phyloP scores from a whole-genome alignment of 352 stramenopile species.

The Blastocystis hominis region DNA sequence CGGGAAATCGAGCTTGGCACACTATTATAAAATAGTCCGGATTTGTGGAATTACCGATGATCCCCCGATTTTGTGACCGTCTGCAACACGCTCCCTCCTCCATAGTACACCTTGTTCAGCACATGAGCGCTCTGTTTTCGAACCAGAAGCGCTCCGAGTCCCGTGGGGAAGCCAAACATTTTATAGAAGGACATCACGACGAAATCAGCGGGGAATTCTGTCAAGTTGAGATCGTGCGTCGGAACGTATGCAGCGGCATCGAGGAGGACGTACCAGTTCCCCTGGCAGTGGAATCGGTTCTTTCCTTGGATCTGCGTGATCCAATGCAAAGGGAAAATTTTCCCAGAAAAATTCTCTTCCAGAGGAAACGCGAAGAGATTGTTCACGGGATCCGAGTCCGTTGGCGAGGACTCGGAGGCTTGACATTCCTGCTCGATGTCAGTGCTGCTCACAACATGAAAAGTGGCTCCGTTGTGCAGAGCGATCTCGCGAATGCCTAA shows the following conservation, averaged over 20 bases:
- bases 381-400: not conserved
- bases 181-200: constrained; percentile 71
- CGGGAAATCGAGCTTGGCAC: not conserved
- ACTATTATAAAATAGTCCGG: not conserved
- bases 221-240: constrained; percentile 64
- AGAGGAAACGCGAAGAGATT: constrained; percentile 52
- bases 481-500: constrained; percentile 57
- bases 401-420: not conserved
- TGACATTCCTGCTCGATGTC: constrained; percentile 24
- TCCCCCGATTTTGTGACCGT: constrained; percentile 64
- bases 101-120: constrained; percentile 59
- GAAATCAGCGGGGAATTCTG: constrained; percentile 67
- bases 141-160: constrained; percentile 67
- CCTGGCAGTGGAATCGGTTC: not conserved
- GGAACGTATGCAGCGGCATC: constrained; percentile 68
- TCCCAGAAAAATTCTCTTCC: constrained; percentile 57
- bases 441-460: constrained; percentile 23
- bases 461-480: not conserved
- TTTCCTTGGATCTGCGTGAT: constrained; percentile 31
- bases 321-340: constrained; percentile 39
- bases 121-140: constrained; percentile 59
- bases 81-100: constrained; percentile 51
- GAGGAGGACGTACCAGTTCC: constrained; percentile 23
- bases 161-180: constrained; percentile 70
- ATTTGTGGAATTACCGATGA: constrained; percentile 37